Evolutionary conservation across 306 rosid genomes (phyloP).

Genomic region (apple (Malus domestica)): DNA sequence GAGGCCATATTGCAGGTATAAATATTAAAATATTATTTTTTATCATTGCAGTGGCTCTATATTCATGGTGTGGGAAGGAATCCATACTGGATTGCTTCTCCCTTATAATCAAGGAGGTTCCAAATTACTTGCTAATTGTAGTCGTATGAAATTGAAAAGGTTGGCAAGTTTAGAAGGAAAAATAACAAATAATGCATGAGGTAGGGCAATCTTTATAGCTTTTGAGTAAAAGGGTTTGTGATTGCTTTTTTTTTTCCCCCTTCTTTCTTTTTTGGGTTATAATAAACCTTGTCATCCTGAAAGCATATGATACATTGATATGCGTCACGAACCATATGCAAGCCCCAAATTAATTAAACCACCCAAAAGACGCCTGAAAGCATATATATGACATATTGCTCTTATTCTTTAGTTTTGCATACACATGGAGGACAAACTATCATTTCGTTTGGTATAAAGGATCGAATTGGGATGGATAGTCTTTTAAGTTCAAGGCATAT

Average conservation of each 20-base stretch:
- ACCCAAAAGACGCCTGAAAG: not conserved
- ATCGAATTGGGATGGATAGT: too few relatives aligned
- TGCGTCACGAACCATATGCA: not conserved
- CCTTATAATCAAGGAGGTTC: not conserved
- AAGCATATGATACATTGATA: not conserved
- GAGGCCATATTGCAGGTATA: not conserved
- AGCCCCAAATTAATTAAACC: not conserved
- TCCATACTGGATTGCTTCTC: not conserved
- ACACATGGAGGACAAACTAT: too few relatives aligned
- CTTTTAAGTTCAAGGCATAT: too few relatives aligned
- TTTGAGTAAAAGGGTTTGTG: not conserved
- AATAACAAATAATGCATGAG: not conserved
- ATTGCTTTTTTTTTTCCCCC: not conserved
- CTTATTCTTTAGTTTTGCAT: too few relatives aligned
- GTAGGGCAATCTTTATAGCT: not conserved
- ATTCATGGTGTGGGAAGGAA: not conserved
- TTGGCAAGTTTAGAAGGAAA: not conserved
- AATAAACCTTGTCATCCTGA: not conserved
- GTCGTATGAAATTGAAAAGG: not conserved
- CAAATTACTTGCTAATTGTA: slow-evolving; percentile 3
- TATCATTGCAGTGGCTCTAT: not conserved
- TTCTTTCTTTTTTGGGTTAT: not conserved
- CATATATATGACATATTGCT: too few relatives aligned
- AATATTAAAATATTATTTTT: not conserved
- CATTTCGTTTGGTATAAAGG: too few relatives aligned